A percentile compares a stretch with the other conserved stretches of the same genome.
Conservation (phyloP, 352 stramenopile genomes). For the Pythium sukuiense region DNA sequence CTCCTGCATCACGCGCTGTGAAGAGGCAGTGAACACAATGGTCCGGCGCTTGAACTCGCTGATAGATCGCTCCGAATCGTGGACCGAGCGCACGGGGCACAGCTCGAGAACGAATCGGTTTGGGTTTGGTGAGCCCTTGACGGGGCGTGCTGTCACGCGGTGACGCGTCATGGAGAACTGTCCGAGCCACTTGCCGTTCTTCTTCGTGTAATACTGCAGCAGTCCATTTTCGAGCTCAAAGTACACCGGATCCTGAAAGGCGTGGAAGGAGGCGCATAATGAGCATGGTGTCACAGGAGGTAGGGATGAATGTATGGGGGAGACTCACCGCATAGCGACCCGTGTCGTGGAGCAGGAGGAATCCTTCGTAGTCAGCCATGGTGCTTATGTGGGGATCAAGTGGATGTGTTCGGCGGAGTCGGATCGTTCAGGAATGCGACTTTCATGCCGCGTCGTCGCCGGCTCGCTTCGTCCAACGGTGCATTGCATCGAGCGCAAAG, state of each 20-base stretch:
- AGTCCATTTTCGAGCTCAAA: conserved; percentile 72
- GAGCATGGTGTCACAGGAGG: not conserved
- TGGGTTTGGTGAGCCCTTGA: conserved; percentile 46
- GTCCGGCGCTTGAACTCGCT: conserved; percentile 54
- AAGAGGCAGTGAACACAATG: conserved; percentile 61
- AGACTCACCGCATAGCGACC: conserved; percentile 23
- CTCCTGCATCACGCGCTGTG: conserved; percentile 41
- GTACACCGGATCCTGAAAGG: conserved; percentile 55
- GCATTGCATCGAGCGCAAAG: not conserved
- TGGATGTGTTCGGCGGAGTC: not conserved
- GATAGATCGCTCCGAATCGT: conserved; percentile 74
- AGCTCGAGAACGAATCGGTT: conserved; percentile 74
- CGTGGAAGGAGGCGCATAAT: not conserved
- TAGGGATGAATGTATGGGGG: not conserved
- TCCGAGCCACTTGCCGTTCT: conserved; percentile 67
- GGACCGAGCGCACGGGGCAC: conserved; percentile 68
- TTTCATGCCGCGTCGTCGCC: not conserved
- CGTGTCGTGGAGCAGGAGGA: conserved; percentile 67
- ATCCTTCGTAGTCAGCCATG: conserved; percentile 86
- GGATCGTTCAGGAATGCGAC: not conserved
- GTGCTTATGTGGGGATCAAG: not conserved
- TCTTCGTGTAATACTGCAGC: conserved; percentile 75
- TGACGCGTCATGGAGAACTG: conserved; percentile 76
- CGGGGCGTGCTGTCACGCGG: conserved; percentile 47
- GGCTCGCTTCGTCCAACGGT: not conserved